Conservation (phyloP, 176 grass and related monocot genomes). For the Aegilops sharonensis region DNA sequence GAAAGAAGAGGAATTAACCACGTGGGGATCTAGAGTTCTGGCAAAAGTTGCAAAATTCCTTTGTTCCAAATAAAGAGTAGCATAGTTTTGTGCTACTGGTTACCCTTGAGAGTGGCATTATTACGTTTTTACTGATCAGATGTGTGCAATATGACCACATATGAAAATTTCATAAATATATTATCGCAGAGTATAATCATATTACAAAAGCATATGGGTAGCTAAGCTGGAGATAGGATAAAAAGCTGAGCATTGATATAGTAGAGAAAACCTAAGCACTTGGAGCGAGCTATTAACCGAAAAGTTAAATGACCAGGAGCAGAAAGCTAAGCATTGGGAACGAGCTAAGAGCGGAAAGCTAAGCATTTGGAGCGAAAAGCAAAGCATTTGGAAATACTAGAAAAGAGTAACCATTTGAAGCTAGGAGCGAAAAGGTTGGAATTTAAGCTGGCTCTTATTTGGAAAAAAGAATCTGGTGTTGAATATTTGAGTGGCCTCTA, state of each 20-base stretch:
- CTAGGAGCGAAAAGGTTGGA: background rate
- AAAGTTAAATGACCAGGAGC: background rate
- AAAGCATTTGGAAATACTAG: background rate
- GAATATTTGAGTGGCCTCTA: constrained; percentile 8
- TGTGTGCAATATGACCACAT: background rate
- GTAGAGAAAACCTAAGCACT: background rate
- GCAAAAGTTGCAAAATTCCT: background rate
- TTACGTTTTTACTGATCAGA: background rate
- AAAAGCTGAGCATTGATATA: background rate
- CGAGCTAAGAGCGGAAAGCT: background rate
- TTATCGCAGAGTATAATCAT: background rate
- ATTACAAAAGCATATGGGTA: background rate
- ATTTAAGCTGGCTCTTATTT: background rate
- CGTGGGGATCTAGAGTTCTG: background rate
- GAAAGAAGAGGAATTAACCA: background rate
- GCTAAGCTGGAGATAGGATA: background rate
- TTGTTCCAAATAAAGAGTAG: background rate
- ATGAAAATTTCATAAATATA: background rate
- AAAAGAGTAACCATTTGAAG: background rate
- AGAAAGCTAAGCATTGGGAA: background rate
- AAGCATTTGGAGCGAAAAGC: background rate
- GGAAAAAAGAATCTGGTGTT: constrained; percentile 12
- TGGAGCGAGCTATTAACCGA: background rate
- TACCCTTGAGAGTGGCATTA: background rate
- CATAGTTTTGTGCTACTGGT: background rate